Evolutionary conservation across 169 alveolate species (phyloP).

Genomic region (Plasmodium gonderi): DNA sequence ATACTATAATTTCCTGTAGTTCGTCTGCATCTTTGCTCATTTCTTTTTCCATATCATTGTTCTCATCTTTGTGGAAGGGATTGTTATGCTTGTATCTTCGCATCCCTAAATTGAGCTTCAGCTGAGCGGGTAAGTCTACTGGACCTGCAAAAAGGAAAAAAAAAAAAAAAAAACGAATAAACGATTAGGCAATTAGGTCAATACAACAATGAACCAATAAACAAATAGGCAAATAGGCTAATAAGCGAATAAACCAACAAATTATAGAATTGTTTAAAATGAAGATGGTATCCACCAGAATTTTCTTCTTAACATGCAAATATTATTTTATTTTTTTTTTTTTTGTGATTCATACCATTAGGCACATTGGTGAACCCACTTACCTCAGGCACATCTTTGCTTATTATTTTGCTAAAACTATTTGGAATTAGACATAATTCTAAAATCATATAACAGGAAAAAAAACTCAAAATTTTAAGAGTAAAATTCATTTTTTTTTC

Average conservation of each 20-base stretch:
- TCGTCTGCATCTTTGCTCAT: constrained; percentile 42
- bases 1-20: constrained; percentile 33
- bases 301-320: not conserved
- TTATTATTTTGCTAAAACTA: not conserved
- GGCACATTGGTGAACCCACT: not conserved
- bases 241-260: not conserved
- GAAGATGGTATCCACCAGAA: not conserved
- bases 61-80: not conserved
- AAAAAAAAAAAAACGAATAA: not conserved
- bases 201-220: no score
- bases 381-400: not conserved
- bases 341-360: constrained; percentile 40
- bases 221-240: no score
- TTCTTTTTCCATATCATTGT: constrained; percentile 25
- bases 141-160: constrained; percentile 21
- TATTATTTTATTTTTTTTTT: not conserved
- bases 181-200: no score
- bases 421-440: constrained; percentile 13
- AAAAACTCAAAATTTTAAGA: constrained; percentile 24
- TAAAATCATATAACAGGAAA: constrained; percentile 6
- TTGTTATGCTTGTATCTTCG: constrained; percentile 10
- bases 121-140: constrained; percentile 29
- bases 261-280: not conserved
- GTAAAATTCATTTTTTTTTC: constrained; percentile 40
- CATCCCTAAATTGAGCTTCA: constrained; percentile 45